Conservation (phyloP, 352 stramenopile genomes). For the Thraustotheca clavata region DNA sequence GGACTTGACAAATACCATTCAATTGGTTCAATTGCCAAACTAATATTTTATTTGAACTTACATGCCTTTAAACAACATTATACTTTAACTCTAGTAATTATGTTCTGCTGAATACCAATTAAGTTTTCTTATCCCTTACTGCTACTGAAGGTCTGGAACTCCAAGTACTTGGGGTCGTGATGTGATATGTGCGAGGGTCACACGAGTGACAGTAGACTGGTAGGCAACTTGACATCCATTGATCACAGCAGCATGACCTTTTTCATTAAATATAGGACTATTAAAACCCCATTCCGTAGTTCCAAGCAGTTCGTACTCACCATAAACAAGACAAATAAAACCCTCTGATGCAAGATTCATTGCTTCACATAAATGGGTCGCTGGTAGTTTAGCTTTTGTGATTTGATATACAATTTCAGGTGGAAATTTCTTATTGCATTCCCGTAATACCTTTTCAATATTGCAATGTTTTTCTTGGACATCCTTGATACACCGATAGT, state of each 20-base stretch:
- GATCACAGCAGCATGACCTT: conserved; percentile 3
- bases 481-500: not conserved
- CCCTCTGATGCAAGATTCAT: conserved; percentile 8
- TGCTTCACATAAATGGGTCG: not conserved
- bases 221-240: not conserved
- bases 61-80: no score
- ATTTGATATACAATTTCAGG: conserved; percentile 4
- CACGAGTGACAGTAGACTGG: not conserved
- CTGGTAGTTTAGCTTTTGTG: not conserved
- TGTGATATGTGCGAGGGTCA: not conserved
- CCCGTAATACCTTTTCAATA: not conserved
- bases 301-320: not conserved
- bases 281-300: not conserved
- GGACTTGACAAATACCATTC: no score
- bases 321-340: not conserved
- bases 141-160: conserved; percentile 3
- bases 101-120: no score
- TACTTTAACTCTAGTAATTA: no score
- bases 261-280: not conserved
- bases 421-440: not conserved
- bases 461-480: not conserved
- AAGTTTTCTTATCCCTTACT: no score
- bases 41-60: no score
- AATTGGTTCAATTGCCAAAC: no score
- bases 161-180: not conserved